Base-by-base conservation (phyloP, 2,329 filamentous ascomycete species). In the Xylaria sp. region DNA sequence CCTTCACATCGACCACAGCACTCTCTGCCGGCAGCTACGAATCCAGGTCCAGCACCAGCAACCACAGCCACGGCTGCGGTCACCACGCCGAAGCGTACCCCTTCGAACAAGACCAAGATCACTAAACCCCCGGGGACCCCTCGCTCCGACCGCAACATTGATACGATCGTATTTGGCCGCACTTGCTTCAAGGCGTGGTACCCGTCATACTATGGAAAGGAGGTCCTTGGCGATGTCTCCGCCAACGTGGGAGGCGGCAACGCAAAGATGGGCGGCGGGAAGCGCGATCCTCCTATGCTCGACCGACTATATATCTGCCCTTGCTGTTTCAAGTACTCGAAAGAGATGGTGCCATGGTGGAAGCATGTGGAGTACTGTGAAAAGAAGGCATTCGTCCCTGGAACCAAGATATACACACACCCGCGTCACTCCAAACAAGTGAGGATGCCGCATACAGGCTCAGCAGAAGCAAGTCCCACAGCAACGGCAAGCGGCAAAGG, bases 301-400 rank as follows among this genome's bases (percentile, higher is more conserved):
- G 88, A 90, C 70, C 82, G 89, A 63, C 82, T 98, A 7, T 96
- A 94, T 73, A 92, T 98, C 38, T 99, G 96, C 77, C 91, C 92
- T 38, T 91, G 89, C 84, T 99, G 96, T 82, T 98, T 98, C 84
- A 95, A 94, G 77, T 99, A 99, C 79, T 91, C 91, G 39, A 87
- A 84, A 70, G 87, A 89, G 74, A 77, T 89, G 13, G 81, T 86
- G 22, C 79, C 84, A 1, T 90, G 87, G 86, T 83, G 83, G 74
- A 81, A 82, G 22, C 89, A 91, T 73, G 83, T 87, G 20, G 81
- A 81, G 29, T 78, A 83, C 39, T 94, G 90, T 78, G 83, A 86
- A 73, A 79, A 79, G 66, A 83, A 75, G 44, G 79, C 78, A 15
- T 72, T 77, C 61, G 75, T 86, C 0, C 92, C 92, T 0, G 95